Conservation (phyloP, 768 basidiomycete genomes). For the Dioszegia crocea region DNA sequence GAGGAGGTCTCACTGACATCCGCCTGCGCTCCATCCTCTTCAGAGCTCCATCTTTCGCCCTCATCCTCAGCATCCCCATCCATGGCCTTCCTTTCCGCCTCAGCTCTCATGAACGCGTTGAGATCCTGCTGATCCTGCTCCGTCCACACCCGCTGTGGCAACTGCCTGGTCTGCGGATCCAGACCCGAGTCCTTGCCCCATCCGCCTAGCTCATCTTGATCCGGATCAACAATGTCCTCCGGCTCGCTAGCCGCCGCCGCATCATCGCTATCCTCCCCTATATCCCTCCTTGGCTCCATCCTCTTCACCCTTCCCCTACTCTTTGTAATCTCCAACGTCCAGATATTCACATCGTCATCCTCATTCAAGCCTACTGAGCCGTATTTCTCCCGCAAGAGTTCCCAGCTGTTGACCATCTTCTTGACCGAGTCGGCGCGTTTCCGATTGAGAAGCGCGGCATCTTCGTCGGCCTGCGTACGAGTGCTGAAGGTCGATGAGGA, state of each 20-base stretch:
- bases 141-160: conserved; percentile 14
- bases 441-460: not conserved
- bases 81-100: conserved; percentile 10
- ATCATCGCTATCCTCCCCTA: conserved; percentile 26
- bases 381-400: conserved; percentile 31
- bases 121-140: conserved; percentile 33
- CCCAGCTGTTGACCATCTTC: conserved; percentile 24
- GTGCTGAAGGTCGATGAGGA: conserved; percentile 9
- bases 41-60: conserved; percentile 6
- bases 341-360: conserved; percentile 41
- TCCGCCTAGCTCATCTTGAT: conserved; percentile 33
- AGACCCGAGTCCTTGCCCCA: conserved; percentile 21
- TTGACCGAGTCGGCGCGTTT: conserved; percentile 23
- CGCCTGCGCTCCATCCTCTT: not conserved
- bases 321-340: conserved; percentile 22
- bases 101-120: conserved; percentile 23
- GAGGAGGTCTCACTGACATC: not conserved
- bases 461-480: conserved; percentile 5
- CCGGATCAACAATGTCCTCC: conserved; percentile 13
- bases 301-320: conserved; percentile 27
- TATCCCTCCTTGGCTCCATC: conserved; percentile 15
- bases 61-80: conserved; percentile 3
- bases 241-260: not conserved
- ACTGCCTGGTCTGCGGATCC: conserved; percentile 14
- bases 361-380: conserved; percentile 24